Evolutionary conservation across 805 yeast species (phyloP), one percentile per base, ranked within the genome.

Genomic region (Pichia pseudocactophila): DNA sequence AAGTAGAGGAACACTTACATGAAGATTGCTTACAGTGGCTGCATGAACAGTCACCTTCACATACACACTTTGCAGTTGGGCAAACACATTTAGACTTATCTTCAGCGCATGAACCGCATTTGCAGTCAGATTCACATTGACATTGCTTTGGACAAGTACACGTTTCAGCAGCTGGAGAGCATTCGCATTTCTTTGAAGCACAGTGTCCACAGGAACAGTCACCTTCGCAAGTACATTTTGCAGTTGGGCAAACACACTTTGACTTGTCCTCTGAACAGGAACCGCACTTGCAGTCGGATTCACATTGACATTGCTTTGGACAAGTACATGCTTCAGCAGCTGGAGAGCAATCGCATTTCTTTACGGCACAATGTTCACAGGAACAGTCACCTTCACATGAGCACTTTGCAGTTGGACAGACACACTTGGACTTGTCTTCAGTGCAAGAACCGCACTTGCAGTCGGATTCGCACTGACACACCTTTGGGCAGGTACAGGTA

Each of bases 131-230:
- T 32, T 35, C 36, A 33, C 45, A 42, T 37, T 42, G 41, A 15
- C 49, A 45, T 28, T 36, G 36, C 32, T 45, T 45, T 30, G 48
- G 43, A 33, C 48, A 45, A 9, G 39, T 34, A 27, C 50, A 47
- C 30, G n/a, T n/a, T n/a, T 37, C 34, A 8, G 19, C 18, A 30
- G 34, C 35, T 8, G 32, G 12, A 16, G 28, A 28, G 11, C 34
- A 19, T 11, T 37, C 25, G 12, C 31, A 28, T 16, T 13, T 22
- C 6, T 32, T 27, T 18, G 17, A 13, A 10, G 36, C 36, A 17
- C 44, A 41, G 20, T 31, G 36, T 11, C 25, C 39, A 36, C 44
- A 41, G 2, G 44, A 41, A 16, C 47, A 41, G 9, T 22, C 31
- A 25, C 42, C 46, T 15, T 42, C 39, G 18, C 49, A 45, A 15